Evolutionary conservation across 1,139 yeast species (phyloP).

Genomic region (Candida gigantensis): DNA sequence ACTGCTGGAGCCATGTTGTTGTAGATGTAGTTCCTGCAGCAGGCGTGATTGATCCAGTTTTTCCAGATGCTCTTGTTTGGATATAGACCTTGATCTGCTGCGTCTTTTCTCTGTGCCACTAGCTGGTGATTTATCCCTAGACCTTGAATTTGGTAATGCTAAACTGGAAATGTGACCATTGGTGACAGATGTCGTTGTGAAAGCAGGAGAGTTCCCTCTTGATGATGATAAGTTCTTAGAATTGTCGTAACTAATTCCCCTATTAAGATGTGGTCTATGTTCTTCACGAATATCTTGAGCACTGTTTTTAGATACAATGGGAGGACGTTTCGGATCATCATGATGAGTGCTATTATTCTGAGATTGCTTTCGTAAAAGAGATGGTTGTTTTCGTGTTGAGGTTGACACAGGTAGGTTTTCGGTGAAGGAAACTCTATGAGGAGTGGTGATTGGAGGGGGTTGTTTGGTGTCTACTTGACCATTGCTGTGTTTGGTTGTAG

Average conservation of each 20-base stretch:
- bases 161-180: constrained; percentile 3
- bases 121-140: constrained; percentile 5
- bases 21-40: too few relatives aligned
- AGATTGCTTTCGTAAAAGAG: constrained; percentile 17
- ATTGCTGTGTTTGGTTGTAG: too few relatives aligned
- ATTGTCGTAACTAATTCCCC: neutral
- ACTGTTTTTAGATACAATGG: constrained; percentile 1
- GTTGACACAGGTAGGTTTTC: constrained; percentile 4
- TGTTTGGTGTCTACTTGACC: too few relatives aligned
- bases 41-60: too few relatives aligned
- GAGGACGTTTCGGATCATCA: constrained; percentile 1
- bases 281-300: neutral
- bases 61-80: constrained; percentile 1
- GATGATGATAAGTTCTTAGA: neutral
- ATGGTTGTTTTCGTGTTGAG: constrained; percentile 18
- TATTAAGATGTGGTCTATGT: neutral
- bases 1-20: constrained; percentile 14
- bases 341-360: constrained; percentile 10
- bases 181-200: neutral
- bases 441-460: neutral
- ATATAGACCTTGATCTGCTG: constrained; percentile 8
- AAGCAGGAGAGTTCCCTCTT: too few relatives aligned
- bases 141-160: neutral
- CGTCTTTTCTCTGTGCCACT: neutral
- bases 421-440: neutral